Evolutionary conservation across 75 land plant genomes (phyloP).

Genomic region (Pinus tabuliformis): DNA sequence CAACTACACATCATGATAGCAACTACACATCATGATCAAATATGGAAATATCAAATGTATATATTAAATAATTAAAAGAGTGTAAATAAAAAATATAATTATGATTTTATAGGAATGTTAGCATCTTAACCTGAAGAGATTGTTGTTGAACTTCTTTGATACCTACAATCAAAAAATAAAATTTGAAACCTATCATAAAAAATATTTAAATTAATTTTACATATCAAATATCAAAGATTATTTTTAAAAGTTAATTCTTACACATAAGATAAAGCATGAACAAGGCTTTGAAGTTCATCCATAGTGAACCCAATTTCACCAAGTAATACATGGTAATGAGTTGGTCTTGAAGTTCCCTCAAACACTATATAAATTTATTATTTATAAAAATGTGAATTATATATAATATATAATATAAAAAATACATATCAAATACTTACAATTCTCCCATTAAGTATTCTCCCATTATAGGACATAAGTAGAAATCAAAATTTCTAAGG

Average conservation of each 20-base stretch:
- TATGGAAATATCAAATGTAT: not conserved
- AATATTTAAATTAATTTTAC: not conserved
- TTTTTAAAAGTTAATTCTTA: slow-evolving; percentile 16
- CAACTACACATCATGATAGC: no score
- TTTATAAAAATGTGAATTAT: not conserved
- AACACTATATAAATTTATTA: not conserved
- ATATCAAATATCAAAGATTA: no score
- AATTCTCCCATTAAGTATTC: no score
- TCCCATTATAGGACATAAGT: no score
- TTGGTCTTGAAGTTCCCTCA: slow-evolving; percentile 75
- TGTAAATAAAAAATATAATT: no score
- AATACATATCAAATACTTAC: no score
- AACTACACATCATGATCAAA: slow-evolving; percentile 30
- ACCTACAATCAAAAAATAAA: slow-evolving; percentile 21
- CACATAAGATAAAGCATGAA: slow-evolving; percentile 69
- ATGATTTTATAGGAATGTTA: not conserved
- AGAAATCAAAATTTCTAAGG: no score
- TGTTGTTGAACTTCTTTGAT: slow-evolving; percentile 63
- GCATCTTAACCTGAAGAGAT: slow-evolving; percentile 49
- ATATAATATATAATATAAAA: no score
- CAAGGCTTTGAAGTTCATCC: slow-evolving; percentile 67
- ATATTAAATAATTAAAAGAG: not conserved
- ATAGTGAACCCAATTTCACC: slow-evolving; percentile 60
- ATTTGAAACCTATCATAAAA: not conserved
- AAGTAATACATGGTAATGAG: slow-evolving; percentile 69